Base-by-base conservation (phyloP, 148 eudicot species). In the Persicaria maculosa region DNA sequence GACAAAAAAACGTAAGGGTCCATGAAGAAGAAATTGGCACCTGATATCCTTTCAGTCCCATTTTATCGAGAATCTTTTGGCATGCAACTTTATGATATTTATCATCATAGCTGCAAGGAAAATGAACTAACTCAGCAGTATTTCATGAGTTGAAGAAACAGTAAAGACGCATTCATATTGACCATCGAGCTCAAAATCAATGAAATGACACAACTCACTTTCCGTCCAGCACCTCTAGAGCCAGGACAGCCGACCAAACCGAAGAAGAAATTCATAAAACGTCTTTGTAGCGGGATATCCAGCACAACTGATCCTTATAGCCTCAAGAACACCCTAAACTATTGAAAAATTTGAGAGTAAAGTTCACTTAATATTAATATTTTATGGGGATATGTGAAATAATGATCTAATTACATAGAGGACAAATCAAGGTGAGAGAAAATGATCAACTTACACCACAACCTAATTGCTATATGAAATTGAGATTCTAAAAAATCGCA, bases 201-300 rank as follows among this genome's bases (percentile, higher is more conserved):
- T 44, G n/a, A 70, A 40, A 68, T 20, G 36, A 71, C 16, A 59
- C 50, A 58, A 77, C 87, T 79, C 77, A 84, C 87, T 77, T 84
- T 80, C 97, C 97, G 46, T 92, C 97, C 75, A 90, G 67, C 77
- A 91, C 86, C 77, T 92, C 97, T 73, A 96, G 97, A 57, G 91
- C 92, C 76, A 95, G 85, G 85, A 88, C 90, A n/a, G n/a, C n/a
- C n/a, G n/a, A 59, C 99, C 99, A 82, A 95, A 95, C 55, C 97
- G 96, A 81, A 88, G 90, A 76, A 95, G 91, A 79, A 92, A 95
- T 85, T 95, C 99, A 77, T 92, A 96, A 79, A 95, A 95, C 75
- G 97, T 84, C 84, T 93, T 85, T 79, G 93, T 90, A n/a, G 99
- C 92, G 83, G 99, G 99, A 81, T 95, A 95, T 65, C 99, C 99